Percentiles rank a stretch among this genome's conserved stretches.
These are phyloP conservation scores for Murraya paniculata DNA, from an alignment of 345 rosid genomes.

Conservation along the genomic window DNA sequence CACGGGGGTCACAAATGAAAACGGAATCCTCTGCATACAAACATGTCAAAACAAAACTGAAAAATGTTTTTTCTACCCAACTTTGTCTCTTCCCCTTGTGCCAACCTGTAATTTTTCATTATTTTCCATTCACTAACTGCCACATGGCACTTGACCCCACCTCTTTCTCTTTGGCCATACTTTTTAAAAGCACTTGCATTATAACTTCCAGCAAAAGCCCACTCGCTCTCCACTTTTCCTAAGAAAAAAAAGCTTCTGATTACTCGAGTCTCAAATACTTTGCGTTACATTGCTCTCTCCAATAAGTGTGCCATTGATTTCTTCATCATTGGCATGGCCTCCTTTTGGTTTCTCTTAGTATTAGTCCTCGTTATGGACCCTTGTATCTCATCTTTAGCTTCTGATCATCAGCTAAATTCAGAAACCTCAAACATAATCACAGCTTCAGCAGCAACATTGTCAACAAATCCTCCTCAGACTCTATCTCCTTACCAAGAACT, in stretches of 20 bases:
- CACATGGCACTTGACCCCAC: slow-evolving; percentile 32
- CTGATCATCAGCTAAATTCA: slow-evolving; percentile 18
- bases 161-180: slow-evolving; percentile 5
- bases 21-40: slow-evolving; percentile 24
- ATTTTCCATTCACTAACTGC: slow-evolving; percentile 20
- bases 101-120: slow-evolving; percentile 39
- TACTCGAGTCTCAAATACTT: background rate
- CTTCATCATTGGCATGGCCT: slow-evolving; percentile 64
- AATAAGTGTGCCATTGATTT: slow-evolving; percentile 38
- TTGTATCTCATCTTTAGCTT: slow-evolving; percentile 27
- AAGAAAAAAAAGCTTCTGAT: slow-evolving; percentile 1
- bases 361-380: slow-evolving; percentile 33
- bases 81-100: slow-evolving; percentile 31
- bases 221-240: slow-evolving; percentile 22
- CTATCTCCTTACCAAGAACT: slow-evolving; percentile 45
- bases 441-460: slow-evolving; percentile 31
- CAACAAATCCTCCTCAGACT: slow-evolving; percentile 27
- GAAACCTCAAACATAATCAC: slow-evolving; percentile 23
- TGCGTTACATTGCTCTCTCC: slow-evolving; percentile 23
- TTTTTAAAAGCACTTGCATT: slow-evolving; percentile 21
- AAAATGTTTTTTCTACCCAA: slow-evolving; percentile 8
- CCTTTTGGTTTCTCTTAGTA: slow-evolving; percentile 35
- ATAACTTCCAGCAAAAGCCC: slow-evolving; percentile 28
- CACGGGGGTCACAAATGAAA: slow-evolving; percentile 18
- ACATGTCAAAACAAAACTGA: slow-evolving; percentile 25